Evolutionary conservation across 2,329 filamentous ascomycete genomes (phyloP).

Genomic region (Fusarium sp.): DNA sequence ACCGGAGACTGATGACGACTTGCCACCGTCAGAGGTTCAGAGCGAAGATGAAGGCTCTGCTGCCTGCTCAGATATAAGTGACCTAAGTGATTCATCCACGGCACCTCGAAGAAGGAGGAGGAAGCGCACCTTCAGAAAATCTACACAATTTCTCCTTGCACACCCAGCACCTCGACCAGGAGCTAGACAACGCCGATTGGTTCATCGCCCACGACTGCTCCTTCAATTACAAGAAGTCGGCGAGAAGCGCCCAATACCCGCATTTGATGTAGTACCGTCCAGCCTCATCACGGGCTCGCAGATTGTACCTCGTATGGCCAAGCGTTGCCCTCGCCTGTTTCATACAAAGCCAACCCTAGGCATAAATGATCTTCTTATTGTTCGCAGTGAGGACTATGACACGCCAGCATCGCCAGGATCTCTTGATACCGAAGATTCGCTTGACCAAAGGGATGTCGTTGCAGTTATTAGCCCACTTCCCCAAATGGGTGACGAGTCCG

Average conservation of each 20-base stretch:
- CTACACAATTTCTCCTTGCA: conserved; percentile 72
- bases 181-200: conserved; percentile 69
- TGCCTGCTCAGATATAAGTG: conserved; percentile 54
- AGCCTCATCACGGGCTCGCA: conserved; percentile 63
- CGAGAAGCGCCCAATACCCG: conserved; percentile 69
- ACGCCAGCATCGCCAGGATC: conserved; percentile 33
- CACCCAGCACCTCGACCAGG: conserved; percentile 69
- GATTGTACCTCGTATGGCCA: conserved; percentile 66
- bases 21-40: conserved; percentile 28
- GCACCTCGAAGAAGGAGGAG: conserved; percentile 48
- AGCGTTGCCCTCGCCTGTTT: conserved; percentile 70
- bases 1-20: conserved; percentile 43
- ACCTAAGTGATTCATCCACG: conserved; percentile 56
- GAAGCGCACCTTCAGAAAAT: conserved; percentile 60
- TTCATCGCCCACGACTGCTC: conserved; percentile 72
- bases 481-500: conserved; percentile 57
- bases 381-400: conserved; percentile 74
- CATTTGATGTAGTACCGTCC: conserved; percentile 77
- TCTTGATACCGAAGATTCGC: conserved; percentile 55
- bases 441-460: conserved; percentile 63
- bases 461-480: conserved; percentile 72
- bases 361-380: conserved; percentile 73
- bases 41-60: conserved; percentile 60
- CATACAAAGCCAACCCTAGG: conserved; percentile 69
- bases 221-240: conserved; percentile 76